Base-by-base conservation (phyloP, 805 yeast species). In the baker's yeast (Saccharomyces cerevisiae) region DNA sequence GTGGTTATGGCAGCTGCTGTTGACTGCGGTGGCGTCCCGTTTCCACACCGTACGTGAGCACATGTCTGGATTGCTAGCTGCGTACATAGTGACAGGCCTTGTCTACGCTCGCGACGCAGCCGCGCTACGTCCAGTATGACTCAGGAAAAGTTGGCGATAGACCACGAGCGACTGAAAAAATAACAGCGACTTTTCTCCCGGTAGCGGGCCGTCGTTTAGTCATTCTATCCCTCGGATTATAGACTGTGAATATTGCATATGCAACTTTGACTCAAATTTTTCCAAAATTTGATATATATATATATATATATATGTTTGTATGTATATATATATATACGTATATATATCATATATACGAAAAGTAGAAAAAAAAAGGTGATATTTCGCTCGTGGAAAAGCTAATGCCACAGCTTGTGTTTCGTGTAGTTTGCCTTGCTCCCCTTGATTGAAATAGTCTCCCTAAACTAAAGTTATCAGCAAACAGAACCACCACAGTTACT, bases 1-100 rank as follows among this genome's bases (percentile, higher is more conserved):
- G 49, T 91, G 96, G 95, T 77, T 85, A 76, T 88, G 89, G 81
- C 89, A 90, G 94, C 76, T 91, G 46, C 71, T 91, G 31, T 81
- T 88, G 77, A 92, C 99, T 0, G 79, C 87, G 55, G 76, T 87
- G 14, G 86, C 88, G 65, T 36, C 43, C 2, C 43, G 24, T 8
- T 92, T 90, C 79, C 99, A 94, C 70, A 82, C 94, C 0, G 68
- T 87, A 28, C 57, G 71, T 3, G 98, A 91, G 65, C 90, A 89
- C 64, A 55, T 86, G 1, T 79, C 82, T 26, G 97, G 96, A 1
- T 70, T 87, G 47, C 24, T 78, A 3, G 82, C 82, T 70, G 89
- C 89, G 17, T 79, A 78, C 65, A 46, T 76, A 27, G 82, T 62
- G 22, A 57, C 64, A 1, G 60, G 59, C 2, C 47, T 59, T 32